These are phyloP conservation scores for Haplosporangium sp. DNA, from an alignment of 371 early-diverging fungal species.

Conservation along the genomic window DNA sequence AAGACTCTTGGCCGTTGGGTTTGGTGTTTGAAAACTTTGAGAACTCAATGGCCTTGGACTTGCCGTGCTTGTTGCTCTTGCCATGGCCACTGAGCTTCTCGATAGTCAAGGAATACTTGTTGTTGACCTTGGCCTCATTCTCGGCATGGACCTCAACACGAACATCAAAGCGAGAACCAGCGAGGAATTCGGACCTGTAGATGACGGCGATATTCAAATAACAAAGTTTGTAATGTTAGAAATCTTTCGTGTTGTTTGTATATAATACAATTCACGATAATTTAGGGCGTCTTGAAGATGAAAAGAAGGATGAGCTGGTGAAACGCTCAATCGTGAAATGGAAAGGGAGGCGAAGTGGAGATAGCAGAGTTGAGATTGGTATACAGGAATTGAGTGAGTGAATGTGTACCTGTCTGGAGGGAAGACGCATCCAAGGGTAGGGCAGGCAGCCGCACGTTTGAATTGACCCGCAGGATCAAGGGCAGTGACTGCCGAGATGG, in stretches of 20 bases:
- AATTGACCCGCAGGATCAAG: slow-evolving; percentile 67
- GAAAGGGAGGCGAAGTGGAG: too few relatives aligned
- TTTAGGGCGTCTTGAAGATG: neutral
- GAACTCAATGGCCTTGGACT: slow-evolving; percentile 55
- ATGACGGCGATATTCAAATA: neutral
- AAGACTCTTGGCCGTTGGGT: slow-evolving; percentile 58
- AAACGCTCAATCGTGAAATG: too few relatives aligned
- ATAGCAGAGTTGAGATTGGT: too few relatives aligned
- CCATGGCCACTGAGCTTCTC: slow-evolving; percentile 46
- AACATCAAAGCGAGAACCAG: slow-evolving; percentile 67
- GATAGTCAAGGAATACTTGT: slow-evolving; percentile 61
- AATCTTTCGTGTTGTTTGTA: neutral
- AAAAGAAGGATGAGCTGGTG: too few relatives aligned
- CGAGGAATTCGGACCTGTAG: slow-evolving; percentile 63
- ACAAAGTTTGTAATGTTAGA: neutral
- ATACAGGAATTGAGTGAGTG: neutral
- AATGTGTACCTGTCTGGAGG: slow-evolving; percentile 64
- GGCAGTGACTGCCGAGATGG: slow-evolving; percentile 41
- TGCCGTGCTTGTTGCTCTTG: slow-evolving; percentile 46
- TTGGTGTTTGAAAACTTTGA: slow-evolving; percentile 58
- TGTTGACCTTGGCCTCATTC: slow-evolving; percentile 56
- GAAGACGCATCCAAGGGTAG: slow-evolving; percentile 64
- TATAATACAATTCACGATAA: neutral
- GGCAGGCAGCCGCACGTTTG: slow-evolving; percentile 68
- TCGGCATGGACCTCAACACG: slow-evolving; percentile 72